phyloP scores from a whole-genome alignment of 2,329 filamentous ascomycete species.

The Penicillium sp. region DNA sequence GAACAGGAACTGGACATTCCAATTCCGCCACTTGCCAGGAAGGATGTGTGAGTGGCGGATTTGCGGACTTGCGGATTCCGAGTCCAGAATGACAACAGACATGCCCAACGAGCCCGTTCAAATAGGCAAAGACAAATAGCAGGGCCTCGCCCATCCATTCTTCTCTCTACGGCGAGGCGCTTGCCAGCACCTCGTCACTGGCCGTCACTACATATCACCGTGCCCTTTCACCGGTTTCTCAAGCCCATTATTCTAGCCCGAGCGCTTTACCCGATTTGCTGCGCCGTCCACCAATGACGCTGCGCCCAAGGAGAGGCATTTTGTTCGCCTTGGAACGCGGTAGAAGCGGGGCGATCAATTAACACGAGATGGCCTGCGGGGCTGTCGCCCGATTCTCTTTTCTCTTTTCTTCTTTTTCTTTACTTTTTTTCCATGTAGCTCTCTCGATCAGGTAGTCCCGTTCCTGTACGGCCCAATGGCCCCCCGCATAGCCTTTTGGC shows the following conservation, averaged over 20 bases:
- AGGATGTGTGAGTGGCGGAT: background rate
- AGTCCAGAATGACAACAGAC: background rate
- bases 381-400: background rate
- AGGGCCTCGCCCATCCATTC: background rate
- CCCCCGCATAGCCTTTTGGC: background rate
- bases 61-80: background rate
- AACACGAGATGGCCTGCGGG: conserved; percentile 7
- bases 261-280: conserved; percentile 12
- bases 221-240: background rate
- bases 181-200: background rate
- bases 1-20: background rate
- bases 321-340: background rate
- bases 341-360: conserved; percentile 5
- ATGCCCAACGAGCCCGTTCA: background rate
- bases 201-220: background rate
- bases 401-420: background rate
- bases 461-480: background rate
- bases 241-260: background rate
- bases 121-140: background rate
- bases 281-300: conserved; percentile 6
- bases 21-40: background rate
- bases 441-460: background rate
- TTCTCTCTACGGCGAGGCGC: background rate
- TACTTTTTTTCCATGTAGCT: background rate
- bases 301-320: background rate